Conservation (phyloP, 768 basidiomycete genomes). For the Tricholoma matsutake region DNA sequence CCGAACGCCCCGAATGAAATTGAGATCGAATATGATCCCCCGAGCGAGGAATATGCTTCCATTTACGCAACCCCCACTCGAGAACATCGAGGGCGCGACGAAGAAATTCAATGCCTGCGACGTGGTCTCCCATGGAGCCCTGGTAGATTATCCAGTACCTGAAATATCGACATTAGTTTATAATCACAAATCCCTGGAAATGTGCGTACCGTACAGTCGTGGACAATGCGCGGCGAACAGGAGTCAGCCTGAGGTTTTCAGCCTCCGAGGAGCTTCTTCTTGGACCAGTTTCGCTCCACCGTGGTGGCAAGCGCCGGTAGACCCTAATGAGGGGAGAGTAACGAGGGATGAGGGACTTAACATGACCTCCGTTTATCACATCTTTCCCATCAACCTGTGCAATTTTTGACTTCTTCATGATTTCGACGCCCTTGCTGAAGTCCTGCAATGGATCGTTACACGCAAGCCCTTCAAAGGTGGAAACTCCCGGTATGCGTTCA, state of each 20-base stretch:
- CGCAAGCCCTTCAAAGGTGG: not conserved
- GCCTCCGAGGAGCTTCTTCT: constrained; percentile 29
- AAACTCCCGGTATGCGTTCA: constrained; percentile 24
- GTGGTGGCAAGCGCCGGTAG: constrained; percentile 28
- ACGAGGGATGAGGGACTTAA: not conserved
- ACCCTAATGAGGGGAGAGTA: constrained; percentile 1
- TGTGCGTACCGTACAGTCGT: constrained; percentile 34
- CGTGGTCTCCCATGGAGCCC: constrained; percentile 9
- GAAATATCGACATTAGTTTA: not conserved
- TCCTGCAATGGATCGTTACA: constrained; percentile 18
- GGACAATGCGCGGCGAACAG: constrained; percentile 33
- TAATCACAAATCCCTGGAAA: not conserved
- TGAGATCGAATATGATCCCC: constrained; percentile 41
- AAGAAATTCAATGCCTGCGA: constrained; percentile 31
- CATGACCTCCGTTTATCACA: not conserved
- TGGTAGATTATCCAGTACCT: constrained; percentile 41
- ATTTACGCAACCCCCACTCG: constrained; percentile 38
- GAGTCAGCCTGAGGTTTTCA: constrained; percentile 24
- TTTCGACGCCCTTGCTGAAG: constrained; percentile 25
- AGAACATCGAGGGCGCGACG: constrained; percentile 37
- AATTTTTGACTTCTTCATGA: constrained; percentile 18
- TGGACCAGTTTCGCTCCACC: constrained; percentile 31
- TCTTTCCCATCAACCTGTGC: not conserved
- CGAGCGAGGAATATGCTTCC: constrained; percentile 35
- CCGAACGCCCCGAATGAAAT: constrained; percentile 42